Evolutionary conservation across 2,329 filamentous ascomycete species (phyloP).

Genomic region (Lecanicillium sp.): DNA sequence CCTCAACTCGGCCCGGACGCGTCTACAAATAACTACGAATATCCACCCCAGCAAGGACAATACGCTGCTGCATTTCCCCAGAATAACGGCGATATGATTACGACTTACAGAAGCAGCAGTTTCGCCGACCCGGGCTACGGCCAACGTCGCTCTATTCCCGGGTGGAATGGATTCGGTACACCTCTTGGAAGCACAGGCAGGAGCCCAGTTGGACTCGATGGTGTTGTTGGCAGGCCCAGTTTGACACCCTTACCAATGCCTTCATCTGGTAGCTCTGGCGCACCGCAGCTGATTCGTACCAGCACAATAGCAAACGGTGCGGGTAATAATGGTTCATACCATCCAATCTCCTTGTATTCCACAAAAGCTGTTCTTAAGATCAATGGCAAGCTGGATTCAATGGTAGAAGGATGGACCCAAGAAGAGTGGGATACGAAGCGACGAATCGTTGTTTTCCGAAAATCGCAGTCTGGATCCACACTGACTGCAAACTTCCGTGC

Average conservation of each 20-base stretch:
- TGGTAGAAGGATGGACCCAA: conserved; percentile 74
- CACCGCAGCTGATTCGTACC: conserved; percentile 46
- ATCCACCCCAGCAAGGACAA: conserved; percentile 33
- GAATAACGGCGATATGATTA: conserved; percentile 43
- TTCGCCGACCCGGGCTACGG: conserved; percentile 42
- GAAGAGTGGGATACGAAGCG: conserved; percentile 75
- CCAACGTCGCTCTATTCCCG: conserved; percentile 24
- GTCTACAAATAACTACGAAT: conserved; percentile 37
- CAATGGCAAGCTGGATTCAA: conserved; percentile 72
- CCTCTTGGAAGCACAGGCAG: conserved; percentile 32
- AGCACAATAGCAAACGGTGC: conserved; percentile 39
- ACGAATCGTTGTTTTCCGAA: conserved; percentile 80
- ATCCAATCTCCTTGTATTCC: conserved; percentile 73
- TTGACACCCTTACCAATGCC: conserved; percentile 42
- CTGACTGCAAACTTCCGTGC: conserved; percentile 74
- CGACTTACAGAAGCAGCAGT: conserved; percentile 43
- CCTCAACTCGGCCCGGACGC: conserved; percentile 27
- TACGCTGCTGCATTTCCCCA: conserved; percentile 31
- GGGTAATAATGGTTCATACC: conserved; percentile 45
- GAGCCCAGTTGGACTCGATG: conserved; percentile 30
- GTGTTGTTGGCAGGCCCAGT: conserved; percentile 34
- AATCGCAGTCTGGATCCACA: conserved; percentile 72
- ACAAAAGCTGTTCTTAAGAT: conserved; percentile 81
- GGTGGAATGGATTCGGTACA: conserved; percentile 36
- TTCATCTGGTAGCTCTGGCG: conserved; percentile 21